Base-by-base conservation (phyloP, 2,329 filamentous ascomycete genomes). In the Bertia moriformis region DNA sequence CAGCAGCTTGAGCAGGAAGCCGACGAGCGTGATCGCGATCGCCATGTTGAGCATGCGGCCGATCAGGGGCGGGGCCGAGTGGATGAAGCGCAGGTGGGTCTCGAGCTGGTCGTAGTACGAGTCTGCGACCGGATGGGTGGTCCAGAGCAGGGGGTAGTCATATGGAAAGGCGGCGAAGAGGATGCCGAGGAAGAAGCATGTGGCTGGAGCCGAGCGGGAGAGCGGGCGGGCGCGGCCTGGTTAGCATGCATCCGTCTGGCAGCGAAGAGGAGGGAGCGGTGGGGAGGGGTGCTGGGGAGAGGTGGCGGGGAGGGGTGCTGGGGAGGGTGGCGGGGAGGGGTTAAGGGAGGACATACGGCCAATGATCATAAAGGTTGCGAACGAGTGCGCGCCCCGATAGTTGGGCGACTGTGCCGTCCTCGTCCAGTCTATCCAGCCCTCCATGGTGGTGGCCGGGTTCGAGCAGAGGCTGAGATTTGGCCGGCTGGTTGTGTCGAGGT, bases 161-260 rank as follows among this genome's bases (percentile, higher is more conserved):
- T 96, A 98, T 44, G 91, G 88, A 61, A 96, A 93, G 45, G 80
- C 78, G 51, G 87, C 87, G 73, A 96, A 98, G 61, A 98, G 80
- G 60, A 96, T 87, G 50, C 89, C 91, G 46, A 98, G 82, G 73
- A 96, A 94, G 74, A 98, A 98, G 61, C 85, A 94, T 47, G 83
- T 87, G 46, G 83, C 83, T 88, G 50, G 24, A 39, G 15, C 36
- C n/a, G n/a, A n/a, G n/a, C n/a, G n/a, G n/a, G n/a, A n/a, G n/a
- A n/a, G n/a, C n/a, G n/a, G n/a, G 40, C 38, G 35, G 40, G 42
- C 30, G 38, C 18, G 39, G 12, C 17, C 37, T 18, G 38, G 19
- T 41, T 27, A 39, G 38, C 38, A 24, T 40, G 20, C 30, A 18
- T 37, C 38, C 45, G 27, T 40, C 24, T 19, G 43, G 37, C 14